Conservation (phyloP, 129 eudicot genomes). For the Helianthus tuberosus region DNA sequence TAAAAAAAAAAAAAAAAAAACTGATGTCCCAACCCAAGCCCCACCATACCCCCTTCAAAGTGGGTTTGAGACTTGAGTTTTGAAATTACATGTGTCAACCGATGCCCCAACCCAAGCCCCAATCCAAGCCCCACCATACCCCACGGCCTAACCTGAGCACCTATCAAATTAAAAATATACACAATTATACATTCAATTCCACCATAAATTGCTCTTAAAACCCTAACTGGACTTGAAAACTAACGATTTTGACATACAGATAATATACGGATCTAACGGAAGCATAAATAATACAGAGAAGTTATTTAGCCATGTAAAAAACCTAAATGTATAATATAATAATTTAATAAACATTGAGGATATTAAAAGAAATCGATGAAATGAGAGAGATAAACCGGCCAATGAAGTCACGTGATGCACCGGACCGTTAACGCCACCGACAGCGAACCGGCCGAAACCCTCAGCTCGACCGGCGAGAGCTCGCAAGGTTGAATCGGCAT, state of each 20-base stretch:
- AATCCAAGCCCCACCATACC: too few species aligned
- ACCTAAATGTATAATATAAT: neutral
- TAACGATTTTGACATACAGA: neutral
- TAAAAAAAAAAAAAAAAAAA: too few species aligned
- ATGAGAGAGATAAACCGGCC: slow-evolving; percentile 43
- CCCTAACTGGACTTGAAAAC: neutral
- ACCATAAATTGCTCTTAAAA: neutral
- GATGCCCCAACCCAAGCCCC: too few species aligned
- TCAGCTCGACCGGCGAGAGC: slow-evolving; percentile 75
- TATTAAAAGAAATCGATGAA: too few species aligned
- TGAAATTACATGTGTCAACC: too few species aligned
- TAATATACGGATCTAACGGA: too few species aligned
- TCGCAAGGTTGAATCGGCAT: slow-evolving; percentile 61
- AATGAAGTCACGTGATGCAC: slow-evolving; percentile 58
- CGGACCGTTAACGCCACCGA: slow-evolving; percentile 79
- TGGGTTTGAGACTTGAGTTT: too few species aligned
- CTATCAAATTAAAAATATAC: neutral
- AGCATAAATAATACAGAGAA: neutral
- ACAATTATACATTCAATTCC: neutral
- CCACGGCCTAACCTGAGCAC: neutral
- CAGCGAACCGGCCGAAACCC: slow-evolving; percentile 78
- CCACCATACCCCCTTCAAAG: too few species aligned
- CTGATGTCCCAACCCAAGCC: too few species aligned
- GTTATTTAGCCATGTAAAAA: neutral
- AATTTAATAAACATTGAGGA: neutral